phyloP scores from a whole-genome alignment of 306 rosid genomes.

The Sindora glabra region DNA sequence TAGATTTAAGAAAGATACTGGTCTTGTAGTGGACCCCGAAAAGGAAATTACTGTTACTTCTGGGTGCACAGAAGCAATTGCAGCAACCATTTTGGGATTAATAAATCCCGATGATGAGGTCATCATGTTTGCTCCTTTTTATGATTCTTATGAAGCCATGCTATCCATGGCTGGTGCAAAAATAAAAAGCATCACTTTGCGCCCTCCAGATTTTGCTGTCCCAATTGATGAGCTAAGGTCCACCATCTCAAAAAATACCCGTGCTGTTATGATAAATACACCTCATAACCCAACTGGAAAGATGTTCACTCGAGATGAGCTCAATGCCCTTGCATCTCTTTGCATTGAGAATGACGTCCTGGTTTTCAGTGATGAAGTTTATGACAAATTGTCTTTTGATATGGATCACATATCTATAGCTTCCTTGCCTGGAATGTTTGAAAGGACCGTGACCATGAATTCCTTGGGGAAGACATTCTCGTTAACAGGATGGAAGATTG shows the following conservation, averaged over 20 bases:
- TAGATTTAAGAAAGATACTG: constrained; percentile 72
- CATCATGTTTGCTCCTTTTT: constrained; percentile 78
- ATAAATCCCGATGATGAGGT: constrained; percentile 95
- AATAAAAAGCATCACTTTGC: constrained; percentile 53
- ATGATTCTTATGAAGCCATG: constrained; percentile 81
- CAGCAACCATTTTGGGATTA: constrained; percentile 75
- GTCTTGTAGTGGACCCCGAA: constrained; percentile 71
- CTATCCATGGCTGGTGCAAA: constrained; percentile 94
- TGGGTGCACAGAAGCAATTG: constrained; percentile 94
- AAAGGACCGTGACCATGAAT: constrained; percentile 80
- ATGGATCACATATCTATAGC: constrained; percentile 82
- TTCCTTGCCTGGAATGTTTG: constrained; percentile 85
- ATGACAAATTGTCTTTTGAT: constrained; percentile 86
- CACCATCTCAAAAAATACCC: constrained; percentile 59
- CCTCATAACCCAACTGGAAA: constrained; percentile 93
- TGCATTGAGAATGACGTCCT: constrained; percentile 84
- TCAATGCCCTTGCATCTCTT: constrained; percentile 59
- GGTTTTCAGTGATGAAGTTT: constrained; percentile 78
- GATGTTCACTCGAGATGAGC: constrained; percentile 73
- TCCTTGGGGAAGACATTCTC: constrained; percentile 92
- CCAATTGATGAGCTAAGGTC: constrained; percentile 69
- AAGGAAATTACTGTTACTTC: constrained; percentile 74
- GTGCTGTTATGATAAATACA: constrained; percentile 64
- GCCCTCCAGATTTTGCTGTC: constrained; percentile 70
- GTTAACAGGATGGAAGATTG: constrained; percentile 88